These are phyloP conservation scores for Gloeopeniophorella convolvens DNA, from an alignment of 768 basidiomycete species.

Conservation along the genomic window DNA sequence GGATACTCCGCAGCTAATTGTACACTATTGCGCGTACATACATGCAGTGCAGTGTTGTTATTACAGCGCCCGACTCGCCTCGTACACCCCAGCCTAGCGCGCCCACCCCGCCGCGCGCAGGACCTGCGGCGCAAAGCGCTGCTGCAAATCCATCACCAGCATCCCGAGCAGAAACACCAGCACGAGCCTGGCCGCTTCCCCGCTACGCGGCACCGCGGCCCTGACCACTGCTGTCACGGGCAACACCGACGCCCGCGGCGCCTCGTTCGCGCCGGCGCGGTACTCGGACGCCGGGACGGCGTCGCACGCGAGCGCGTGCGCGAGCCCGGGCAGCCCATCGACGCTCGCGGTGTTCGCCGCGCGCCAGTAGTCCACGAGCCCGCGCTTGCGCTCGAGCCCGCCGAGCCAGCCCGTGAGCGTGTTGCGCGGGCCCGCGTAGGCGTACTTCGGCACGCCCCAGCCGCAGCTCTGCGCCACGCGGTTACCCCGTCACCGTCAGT, in stretches of 20 bases:
- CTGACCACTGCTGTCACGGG: background rate
- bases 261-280: background rate
- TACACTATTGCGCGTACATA: no score
- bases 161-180: conserved; percentile 30
- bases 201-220: no score
- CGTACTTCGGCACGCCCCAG: conserved; percentile 54
- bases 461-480: conserved; percentile 67
- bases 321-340: conserved; percentile 50
- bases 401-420: conserved; percentile 42
- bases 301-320: conserved; percentile 24
- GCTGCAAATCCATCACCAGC: no score
- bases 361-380: conserved; percentile 52
- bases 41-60: no score
- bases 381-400: conserved; percentile 39
- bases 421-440: conserved; percentile 49
- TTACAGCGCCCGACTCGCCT: no score
- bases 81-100: no score
- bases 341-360: conserved; percentile 43
- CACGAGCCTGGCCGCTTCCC: conserved; percentile 17
- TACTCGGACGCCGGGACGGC: conserved; percentile 15
- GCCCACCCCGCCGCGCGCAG: no score
- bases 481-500: conserved; percentile 7
- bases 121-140: no score
- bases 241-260: background rate
- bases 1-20: no score